Evolutionary conservation across 2,329 filamentous ascomycete species (phyloP).

Genomic region (Fusarium sambucinum): DNA sequence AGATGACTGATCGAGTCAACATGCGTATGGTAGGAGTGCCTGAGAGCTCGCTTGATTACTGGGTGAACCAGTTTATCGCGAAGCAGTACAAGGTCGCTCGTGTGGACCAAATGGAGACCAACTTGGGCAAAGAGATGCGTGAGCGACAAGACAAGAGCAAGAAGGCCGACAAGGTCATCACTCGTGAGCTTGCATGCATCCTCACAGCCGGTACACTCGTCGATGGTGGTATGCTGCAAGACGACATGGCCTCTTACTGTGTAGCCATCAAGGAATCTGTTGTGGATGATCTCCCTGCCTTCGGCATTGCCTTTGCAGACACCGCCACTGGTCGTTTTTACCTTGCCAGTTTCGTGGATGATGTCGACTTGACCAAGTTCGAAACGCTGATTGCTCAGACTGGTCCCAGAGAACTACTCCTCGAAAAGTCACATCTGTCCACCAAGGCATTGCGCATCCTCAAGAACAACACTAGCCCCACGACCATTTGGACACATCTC

Average conservation of each 20-base stretch:
- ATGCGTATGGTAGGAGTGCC: conserved; percentile 99
- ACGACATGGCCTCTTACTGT: conserved; percentile 97
- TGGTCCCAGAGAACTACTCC: conserved; percentile 84
- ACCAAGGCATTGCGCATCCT: conserved; percentile 91
- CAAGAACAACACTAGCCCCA: conserved; percentile 94
- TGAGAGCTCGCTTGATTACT: conserved; percentile 93
- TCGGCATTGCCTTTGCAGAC: conserved; percentile 94
- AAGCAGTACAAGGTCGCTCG: conserved; percentile 98
- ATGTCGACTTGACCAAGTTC: conserved; percentile 93
- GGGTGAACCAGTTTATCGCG: conserved; percentile 98
- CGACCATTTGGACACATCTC: conserved; percentile 94
- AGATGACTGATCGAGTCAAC: conserved; percentile 97
- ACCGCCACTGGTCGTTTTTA: conserved; percentile 96
- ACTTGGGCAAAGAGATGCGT: conserved; percentile 97
- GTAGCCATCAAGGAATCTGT: conserved; percentile 91
- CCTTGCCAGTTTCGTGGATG: conserved; percentile 91
- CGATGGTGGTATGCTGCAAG: conserved; percentile 95
- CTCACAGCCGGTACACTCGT: conserved; percentile 93
- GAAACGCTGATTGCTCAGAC: conserved; percentile 97
- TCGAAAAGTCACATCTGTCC: conserved; percentile 89
- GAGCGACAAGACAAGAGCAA: conserved; percentile 79
- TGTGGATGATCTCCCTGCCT: conserved; percentile 79
- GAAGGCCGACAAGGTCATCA: conserved; percentile 93
- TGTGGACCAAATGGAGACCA: conserved; percentile 97
- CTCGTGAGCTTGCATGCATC: conserved; percentile 88